phyloP scores from a whole-genome alignment of 164 flowering plant species.

The Tetracentron sinense region DNA sequence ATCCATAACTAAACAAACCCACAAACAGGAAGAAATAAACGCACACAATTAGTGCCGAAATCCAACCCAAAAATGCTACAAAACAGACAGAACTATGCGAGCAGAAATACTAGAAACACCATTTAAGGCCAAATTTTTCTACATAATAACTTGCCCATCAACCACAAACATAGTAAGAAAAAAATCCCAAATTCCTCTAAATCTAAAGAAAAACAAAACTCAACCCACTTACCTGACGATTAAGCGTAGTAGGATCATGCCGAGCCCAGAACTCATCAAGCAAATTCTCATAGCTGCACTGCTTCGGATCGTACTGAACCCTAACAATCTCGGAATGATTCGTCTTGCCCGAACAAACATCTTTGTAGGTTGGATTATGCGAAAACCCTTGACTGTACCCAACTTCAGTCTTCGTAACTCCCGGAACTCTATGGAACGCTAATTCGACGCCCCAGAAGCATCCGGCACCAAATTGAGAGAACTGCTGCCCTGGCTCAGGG shows the following conservation, averaged over 20 bases:
- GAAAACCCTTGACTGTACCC: slow-evolving; percentile 74
- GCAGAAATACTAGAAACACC: too few relatives aligned
- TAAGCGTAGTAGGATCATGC: slow-evolving; percentile 85
- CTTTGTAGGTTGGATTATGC: slow-evolving; percentile 69
- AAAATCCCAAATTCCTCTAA: not conserved
- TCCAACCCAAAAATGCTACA: too few relatives aligned
- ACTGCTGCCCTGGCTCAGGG: slow-evolving; percentile 69
- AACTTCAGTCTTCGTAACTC: slow-evolving; percentile 80
- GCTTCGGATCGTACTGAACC: slow-evolving; percentile 80
- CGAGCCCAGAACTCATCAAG: slow-evolving; percentile 76
- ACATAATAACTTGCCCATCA: too few relatives aligned
- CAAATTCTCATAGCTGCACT: slow-evolving; percentile 54
- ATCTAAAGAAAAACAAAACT: slow-evolving; percentile 7
- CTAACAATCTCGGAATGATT: slow-evolving; percentile 83
- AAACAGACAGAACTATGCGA: too few relatives aligned
- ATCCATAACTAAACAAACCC: not conserved
- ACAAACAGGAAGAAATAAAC: not conserved
- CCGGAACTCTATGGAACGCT: slow-evolving; percentile 76
- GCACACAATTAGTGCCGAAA: not conserved
- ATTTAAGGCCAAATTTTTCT: too few relatives aligned
- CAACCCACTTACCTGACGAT: slow-evolving; percentile 58
- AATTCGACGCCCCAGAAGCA: slow-evolving; percentile 95
- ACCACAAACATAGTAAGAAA: too few relatives aligned
- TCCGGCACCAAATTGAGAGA: slow-evolving; percentile 81
- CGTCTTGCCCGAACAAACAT: slow-evolving; percentile 67